Evolutionary conservation across 202 grass and related monocot species (phyloP).

Genomic region (Digitaria exilis): DNA sequence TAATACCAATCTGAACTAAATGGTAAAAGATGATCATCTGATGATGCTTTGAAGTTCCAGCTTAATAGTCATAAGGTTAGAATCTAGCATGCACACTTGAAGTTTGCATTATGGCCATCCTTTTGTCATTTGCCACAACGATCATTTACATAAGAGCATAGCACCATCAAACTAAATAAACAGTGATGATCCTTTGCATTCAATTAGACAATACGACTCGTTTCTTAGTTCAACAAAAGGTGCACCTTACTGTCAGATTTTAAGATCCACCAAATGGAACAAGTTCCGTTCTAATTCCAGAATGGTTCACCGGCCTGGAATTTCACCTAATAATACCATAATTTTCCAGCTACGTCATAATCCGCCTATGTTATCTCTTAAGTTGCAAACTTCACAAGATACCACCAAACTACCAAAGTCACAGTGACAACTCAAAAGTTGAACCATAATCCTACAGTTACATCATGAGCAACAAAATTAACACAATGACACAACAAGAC

Average conservation of each 20-base stretch:
- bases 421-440: neutral
- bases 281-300: constrained; percentile 21
- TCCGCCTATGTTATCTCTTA: neutral
- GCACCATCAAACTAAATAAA: constrained; percentile 7
- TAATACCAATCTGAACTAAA: neutral
- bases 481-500: neutral
- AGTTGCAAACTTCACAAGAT: neutral
- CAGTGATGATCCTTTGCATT: neutral
- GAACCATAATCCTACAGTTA: neutral
- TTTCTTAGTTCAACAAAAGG: constrained; percentile 17
- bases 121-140: neutral
- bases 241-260: neutral
- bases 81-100: neutral
- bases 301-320: neutral
- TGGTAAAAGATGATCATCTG: neutral
- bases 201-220: neutral
- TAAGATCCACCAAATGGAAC: neutral
- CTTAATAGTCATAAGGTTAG: neutral
- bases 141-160: neutral
- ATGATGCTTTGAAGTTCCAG: neutral
- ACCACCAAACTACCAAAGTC: too few species aligned
- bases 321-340: constrained; percentile 7
- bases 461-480: neutral
- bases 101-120: neutral
- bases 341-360: neutral